Percentiles rank a stretch among this genome's conserved stretches.
These are phyloP conservation scores for Aurifilum marmelostoma DNA, from an alignment of 2,329 filamentous ascomycete species.

Conservation along the genomic window DNA sequence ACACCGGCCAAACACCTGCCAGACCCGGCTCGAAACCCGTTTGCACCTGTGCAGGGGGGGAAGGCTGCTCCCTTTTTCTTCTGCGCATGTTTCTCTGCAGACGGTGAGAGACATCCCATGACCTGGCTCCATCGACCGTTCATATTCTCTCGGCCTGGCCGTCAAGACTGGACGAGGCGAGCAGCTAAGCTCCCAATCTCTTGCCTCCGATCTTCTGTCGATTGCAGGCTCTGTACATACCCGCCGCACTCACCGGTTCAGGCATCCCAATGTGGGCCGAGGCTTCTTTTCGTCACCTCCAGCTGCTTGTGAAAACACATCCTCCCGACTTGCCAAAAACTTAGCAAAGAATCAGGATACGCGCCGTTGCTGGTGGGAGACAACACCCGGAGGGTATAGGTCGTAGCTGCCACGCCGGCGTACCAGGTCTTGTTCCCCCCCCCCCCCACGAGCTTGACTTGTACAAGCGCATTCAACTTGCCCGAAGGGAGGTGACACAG, in stretches of 20 bases:
- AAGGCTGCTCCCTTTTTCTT: constrained; percentile 20
- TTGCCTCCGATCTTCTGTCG: constrained; percentile 35
- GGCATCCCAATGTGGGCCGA: constrained; percentile 18
- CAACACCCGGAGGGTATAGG: constrained; percentile 34
- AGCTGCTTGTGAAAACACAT: constrained; percentile 35
- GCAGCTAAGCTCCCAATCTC: constrained; percentile 7
- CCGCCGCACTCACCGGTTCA: constrained; percentile 34
- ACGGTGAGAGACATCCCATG: constrained; percentile 23
- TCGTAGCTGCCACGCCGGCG: constrained; percentile 45
- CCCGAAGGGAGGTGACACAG: constrained; percentile 44
- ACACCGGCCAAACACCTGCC: constrained; percentile 15
- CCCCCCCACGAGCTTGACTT: constrained; percentile 39
- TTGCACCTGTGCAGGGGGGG: constrained; percentile 13
- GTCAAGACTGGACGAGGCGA: constrained; percentile 25
- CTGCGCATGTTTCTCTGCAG: constrained; percentile 30
- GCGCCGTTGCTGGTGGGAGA: constrained; percentile 36
- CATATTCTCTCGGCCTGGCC: constrained; percentile 31
- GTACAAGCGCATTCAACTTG: constrained; percentile 46
- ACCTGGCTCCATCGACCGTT: constrained; percentile 22
- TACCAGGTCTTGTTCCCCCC: constrained; percentile 40
- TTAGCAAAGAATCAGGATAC: constrained; percentile 25
- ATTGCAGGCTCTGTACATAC: constrained; percentile 41
- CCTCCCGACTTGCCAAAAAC: constrained; percentile 47
- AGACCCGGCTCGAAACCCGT: constrained; percentile 13
- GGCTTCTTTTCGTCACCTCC: neutral